phyloP scores from a whole-genome alignment of 1,284 basidiomycete genomes.

The Moesziomyces parantarcticus region DNA sequence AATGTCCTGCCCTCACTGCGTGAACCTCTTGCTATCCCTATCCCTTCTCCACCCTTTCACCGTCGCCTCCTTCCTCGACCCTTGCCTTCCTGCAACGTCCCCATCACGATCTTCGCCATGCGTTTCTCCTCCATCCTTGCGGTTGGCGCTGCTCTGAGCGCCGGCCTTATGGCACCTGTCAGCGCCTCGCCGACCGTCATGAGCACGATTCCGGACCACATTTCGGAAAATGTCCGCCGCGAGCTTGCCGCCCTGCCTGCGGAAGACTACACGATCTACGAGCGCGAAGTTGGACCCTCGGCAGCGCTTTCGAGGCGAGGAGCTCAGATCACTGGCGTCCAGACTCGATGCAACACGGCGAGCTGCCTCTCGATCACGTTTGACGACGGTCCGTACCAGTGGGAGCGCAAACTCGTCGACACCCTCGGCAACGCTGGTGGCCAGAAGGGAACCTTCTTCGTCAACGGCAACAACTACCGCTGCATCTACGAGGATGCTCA shows the following conservation, averaged over 20 bases:
- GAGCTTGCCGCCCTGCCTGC: constrained; percentile 11
- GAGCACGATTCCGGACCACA: constrained; percentile 33
- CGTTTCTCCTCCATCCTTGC: constrained; percentile 34
- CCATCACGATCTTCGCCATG: constrained; percentile 7
- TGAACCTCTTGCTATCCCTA: neutral
- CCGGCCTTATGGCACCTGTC: constrained; percentile 15
- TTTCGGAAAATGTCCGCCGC: constrained; percentile 36
- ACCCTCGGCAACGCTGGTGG: constrained; percentile 28
- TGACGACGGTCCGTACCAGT: constrained; percentile 58
- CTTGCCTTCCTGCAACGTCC: no score
- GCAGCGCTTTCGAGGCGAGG: constrained; percentile 13
- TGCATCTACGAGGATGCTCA: constrained; percentile 46
- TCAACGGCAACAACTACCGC: constrained; percentile 61
- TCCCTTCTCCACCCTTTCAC: neutral
- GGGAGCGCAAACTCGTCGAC: constrained; percentile 39
- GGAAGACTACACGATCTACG: constrained; percentile 22
- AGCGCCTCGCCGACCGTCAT: constrained; percentile 29
- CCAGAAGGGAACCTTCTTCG: constrained; percentile 56
- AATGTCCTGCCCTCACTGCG: no score
- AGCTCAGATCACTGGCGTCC: constrained; percentile 31
- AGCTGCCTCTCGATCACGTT: constrained; percentile 54
- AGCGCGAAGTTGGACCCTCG: constrained; percentile 7
- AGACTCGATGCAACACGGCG: constrained; percentile 21
- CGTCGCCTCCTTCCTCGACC: neutral
- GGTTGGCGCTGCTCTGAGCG: constrained; percentile 16